Evolutionary conservation across 148 eudicot species (phyloP), one percentile per base, ranked within the genome.

Genomic region (Rhododendron kiyosumense): DNA sequence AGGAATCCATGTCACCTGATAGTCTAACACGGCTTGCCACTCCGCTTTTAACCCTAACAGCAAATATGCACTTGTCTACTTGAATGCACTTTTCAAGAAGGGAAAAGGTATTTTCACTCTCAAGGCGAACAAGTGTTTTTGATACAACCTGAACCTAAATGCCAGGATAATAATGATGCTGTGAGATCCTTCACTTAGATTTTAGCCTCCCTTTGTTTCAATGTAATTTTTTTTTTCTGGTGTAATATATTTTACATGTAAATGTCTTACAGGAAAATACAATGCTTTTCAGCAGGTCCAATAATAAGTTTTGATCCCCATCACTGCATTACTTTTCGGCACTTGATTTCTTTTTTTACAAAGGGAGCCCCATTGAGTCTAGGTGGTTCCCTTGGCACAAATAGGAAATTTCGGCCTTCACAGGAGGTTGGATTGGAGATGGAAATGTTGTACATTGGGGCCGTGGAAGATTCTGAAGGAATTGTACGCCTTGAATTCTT

Each of bases 41-140:
- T 87, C 92, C 95, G 26, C 15, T 67, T 67, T 26, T n/a, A 67
- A 10, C n/a, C 10, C n/a, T 22, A 61, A 61, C 67, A 61, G n/a
- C 67, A 20, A 18, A 61, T 61, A 7, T 61, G 8, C 67, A 61
- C n/a, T 61, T 20, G 67, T 61, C 67, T 61, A 61, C n/a, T 61
- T 61, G 67, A 24, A 6, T 61, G 67, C 26, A 20, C 67, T 61
- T 61, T 22, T 61, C 67, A 6, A 61, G 7, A 24, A 61, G 57
- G 67, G 22, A 61, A 22, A 61, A 61, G 9, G 67, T 22, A 22
- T 61, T 61, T 61, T 20, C 7, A 61, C 67, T 61, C 26, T 20
- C 12, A 46, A 20, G n/a, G 24, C 0, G 8, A 20, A 61, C 67
- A 22, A 59, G 65, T 59, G n/a, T 61, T 61, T 61, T 61, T 61